Percentiles rank a stretch among this genome's conserved stretches.
These are phyloP conservation scores for Cercospora nicotianae DNA, from an alignment of 2,329 filamentous ascomycete species.

Conservation along the genomic window DNA sequence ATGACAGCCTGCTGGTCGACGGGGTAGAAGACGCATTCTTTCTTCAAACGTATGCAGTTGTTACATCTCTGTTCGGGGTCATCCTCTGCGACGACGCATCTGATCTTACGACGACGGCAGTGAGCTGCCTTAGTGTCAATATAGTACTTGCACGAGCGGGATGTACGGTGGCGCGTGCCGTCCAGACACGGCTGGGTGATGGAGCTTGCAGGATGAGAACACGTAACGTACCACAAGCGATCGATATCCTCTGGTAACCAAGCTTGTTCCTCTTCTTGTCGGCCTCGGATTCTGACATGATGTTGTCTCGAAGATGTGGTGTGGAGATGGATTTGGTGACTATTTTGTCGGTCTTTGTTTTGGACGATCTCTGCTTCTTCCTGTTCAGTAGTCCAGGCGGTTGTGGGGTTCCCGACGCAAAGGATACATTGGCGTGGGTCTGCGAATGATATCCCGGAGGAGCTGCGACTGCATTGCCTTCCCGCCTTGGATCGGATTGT, in stretches of 20 bases:
- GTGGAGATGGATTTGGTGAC: slow-evolving; percentile 46
- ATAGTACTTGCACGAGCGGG: slow-evolving; percentile 17
- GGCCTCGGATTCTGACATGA: slow-evolving; percentile 51
- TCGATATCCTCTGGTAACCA: slow-evolving; percentile 85
- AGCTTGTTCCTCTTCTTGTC: slow-evolving; percentile 83
- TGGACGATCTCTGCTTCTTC: slow-evolving; percentile 38
- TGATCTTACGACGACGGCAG: slow-evolving; percentile 88
- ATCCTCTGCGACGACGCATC: slow-evolving; percentile 75
- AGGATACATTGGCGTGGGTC: slow-evolving; percentile 24
- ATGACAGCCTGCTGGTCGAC: slow-evolving; percentile 59
- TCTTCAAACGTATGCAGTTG: slow-evolving; percentile 92
- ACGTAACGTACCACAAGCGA: slow-evolving; percentile 81
- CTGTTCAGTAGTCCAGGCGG: slow-evolving; percentile 22
- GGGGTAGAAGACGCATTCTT: slow-evolving; percentile 88
- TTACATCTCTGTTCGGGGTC: slow-evolving; percentile 76
- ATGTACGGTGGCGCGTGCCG: slow-evolving; percentile 20
- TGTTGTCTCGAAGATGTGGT: slow-evolving; percentile 49
- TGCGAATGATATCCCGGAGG: slow-evolving; percentile 15
- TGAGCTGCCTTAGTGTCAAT: slow-evolving; percentile 61
- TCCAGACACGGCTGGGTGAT: slow-evolving; percentile 11
- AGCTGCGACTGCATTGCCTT: slow-evolving; percentile 19
- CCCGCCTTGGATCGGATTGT: slow-evolving; percentile 17
- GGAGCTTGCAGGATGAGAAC: slow-evolving; percentile 16
- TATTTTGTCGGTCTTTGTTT: slow-evolving; percentile 44
- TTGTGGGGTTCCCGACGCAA: slow-evolving; percentile 24